A percentile compares a stretch with the other conserved stretches of the same genome.
phyloP scores from a whole-genome alignment of 345 rosid genomes.

The Syzygium grande region DNA sequence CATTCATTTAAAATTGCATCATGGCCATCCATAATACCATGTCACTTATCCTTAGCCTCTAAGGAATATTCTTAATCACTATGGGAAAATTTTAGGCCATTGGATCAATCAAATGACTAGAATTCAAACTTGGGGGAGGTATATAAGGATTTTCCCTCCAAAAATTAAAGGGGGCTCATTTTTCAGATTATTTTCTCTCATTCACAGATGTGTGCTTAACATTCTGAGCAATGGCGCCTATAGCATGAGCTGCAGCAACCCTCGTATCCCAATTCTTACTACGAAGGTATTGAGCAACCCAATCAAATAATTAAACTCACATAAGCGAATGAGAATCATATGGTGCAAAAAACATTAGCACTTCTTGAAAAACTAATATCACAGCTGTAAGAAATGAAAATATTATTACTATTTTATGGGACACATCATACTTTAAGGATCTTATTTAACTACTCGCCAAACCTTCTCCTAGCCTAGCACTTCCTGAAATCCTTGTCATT shows the following conservation, averaged over 20 bases:
- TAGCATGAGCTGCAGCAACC: conserved; percentile 99
- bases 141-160: too few species aligned
- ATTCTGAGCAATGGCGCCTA: conserved; percentile 93
- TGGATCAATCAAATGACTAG: too few species aligned
- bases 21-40: too few species aligned
- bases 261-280: conserved; percentile 99
- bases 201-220: conserved; percentile 69
- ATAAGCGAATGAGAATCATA: background rate
- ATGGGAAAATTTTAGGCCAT: too few species aligned
- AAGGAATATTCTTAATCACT: too few species aligned
- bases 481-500: background rate
- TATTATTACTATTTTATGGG: background rate
- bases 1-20: too few species aligned
- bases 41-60: too few species aligned
- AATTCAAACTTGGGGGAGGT: too few species aligned
- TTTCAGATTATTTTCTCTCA: conserved; percentile 9
- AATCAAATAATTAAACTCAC: background rate
- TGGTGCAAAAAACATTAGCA: background rate
- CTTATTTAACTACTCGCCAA: background rate
- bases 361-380: background rate
- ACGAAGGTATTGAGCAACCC: conserved; percentile 84
- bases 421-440: background rate
- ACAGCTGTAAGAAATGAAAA: background rate
- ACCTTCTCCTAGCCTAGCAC: background rate
- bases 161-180: too few species aligned